phyloP scores from a whole-genome alignment of 805 yeast genomes.

The Candida ficus region DNA sequence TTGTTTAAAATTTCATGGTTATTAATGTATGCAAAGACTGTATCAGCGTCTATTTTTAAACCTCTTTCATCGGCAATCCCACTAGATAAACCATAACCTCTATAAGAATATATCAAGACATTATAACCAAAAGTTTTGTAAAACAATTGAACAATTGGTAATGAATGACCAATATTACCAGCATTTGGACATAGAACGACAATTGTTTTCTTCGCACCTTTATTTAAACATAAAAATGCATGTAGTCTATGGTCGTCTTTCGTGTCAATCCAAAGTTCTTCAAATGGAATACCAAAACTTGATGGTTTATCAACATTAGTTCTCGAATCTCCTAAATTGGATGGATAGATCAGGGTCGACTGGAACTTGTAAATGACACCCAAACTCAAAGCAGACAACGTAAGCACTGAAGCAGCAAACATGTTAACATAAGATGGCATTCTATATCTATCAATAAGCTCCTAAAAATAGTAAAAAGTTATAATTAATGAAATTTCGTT shows the following conservation, averaged over 20 bases:
- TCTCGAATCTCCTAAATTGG: slow-evolving; percentile 71
- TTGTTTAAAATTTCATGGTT: slow-evolving; percentile 47
- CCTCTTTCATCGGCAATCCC: slow-evolving; percentile 79
- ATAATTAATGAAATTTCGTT: too few relatives aligned
- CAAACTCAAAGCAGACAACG: slow-evolving; percentile 40
- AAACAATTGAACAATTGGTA: slow-evolving; percentile 73
- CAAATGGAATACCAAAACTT: slow-evolving; percentile 58
- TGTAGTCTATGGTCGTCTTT: slow-evolving; percentile 66
- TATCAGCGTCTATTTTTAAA: slow-evolving; percentile 73
- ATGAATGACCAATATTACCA: slow-evolving; percentile 88
- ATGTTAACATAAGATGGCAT: slow-evolving; percentile 31
- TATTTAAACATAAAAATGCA: slow-evolving; percentile 56
- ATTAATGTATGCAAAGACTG: slow-evolving; percentile 55
- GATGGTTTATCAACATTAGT: slow-evolving; percentile 73
- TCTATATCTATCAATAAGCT: too few relatives aligned
- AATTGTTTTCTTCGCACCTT: slow-evolving; percentile 59
- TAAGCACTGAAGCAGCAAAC: slow-evolving; percentile 37
- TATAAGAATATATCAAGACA: slow-evolving; percentile 78
- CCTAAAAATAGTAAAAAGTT: too few relatives aligned
- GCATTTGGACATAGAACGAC: slow-evolving; percentile 87
- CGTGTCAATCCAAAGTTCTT: slow-evolving; percentile 55
- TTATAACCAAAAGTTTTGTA: slow-evolving; percentile 61
- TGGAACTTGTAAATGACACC: slow-evolving; percentile 59
- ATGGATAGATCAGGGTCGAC: slow-evolving; percentile 72
- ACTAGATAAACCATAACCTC: slow-evolving; percentile 84